These are phyloP conservation scores for Candida cerambycidarum DNA, from an alignment of 805 yeast genomes.

Conservation along the genomic window DNA sequence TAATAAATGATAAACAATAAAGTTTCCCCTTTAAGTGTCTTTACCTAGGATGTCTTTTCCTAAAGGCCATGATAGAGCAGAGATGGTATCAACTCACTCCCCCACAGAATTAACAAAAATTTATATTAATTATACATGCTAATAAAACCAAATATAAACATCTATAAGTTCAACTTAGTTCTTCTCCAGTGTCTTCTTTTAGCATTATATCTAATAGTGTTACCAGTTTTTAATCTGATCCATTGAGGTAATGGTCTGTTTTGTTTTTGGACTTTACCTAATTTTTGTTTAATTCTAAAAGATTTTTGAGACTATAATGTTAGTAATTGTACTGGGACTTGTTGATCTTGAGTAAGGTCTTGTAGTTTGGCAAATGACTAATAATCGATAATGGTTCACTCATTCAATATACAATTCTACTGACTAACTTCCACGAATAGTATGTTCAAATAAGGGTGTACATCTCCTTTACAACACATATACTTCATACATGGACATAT, in stretches of 20 bases:
- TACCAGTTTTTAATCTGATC: slow-evolving; percentile 97
- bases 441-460: neutral
- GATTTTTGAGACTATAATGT: slow-evolving; percentile 83
- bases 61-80: too few species aligned
- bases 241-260: slow-evolving; percentile 99
- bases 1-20: too few species aligned
- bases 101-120: slow-evolving; percentile 2
- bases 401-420: too few species aligned
- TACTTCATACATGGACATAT: too few species aligned
- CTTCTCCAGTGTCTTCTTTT: slow-evolving; percentile 99
- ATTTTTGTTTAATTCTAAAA: slow-evolving; percentile 95
- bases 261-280: slow-evolving; percentile 98
- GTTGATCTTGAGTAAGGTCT: neutral
- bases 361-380: too few species aligned
- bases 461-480: neutral
- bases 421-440: too few species aligned
- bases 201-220: slow-evolving; percentile 98
- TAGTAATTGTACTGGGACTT: too few species aligned
- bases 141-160: slow-evolving; percentile 5
- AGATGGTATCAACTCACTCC: too few species aligned
- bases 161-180: slow-evolving; percentile 96
- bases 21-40: too few species aligned
- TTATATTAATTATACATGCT: slow-evolving; percentile 12
- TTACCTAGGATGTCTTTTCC: too few species aligned
- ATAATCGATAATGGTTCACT: too few species aligned